Evolutionary conservation across 2,329 filamentous ascomycete genomes (phyloP).

Genomic region (Pseudogymnoascus sp.): DNA sequence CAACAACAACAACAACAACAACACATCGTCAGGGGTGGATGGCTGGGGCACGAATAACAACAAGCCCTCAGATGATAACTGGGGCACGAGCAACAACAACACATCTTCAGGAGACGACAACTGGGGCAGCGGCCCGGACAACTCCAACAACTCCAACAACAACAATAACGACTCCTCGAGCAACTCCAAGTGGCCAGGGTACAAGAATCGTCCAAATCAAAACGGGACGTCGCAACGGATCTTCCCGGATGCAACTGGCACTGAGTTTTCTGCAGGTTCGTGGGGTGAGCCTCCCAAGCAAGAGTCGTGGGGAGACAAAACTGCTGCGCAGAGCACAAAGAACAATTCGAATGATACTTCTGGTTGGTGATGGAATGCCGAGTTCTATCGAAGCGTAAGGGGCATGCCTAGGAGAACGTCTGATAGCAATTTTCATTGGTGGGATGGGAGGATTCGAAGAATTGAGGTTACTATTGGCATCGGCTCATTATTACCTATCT

Average conservation of each 20-base stretch:
- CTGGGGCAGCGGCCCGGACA: background rate
- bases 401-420: too few relatives aligned
- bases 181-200: conserved; percentile 2
- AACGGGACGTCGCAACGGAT: background rate
- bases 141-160: background rate
- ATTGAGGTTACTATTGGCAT: background rate
- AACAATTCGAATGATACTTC: background rate
- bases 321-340: conserved; percentile 6
- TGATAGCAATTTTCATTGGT: too few relatives aligned
- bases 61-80: background rate
- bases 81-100: conserved; percentile 4
- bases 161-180: conserved; percentile 8
- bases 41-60: conserved; percentile 8
- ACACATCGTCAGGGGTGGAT: conserved; percentile 4
- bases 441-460: background rate
- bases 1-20: conserved; percentile 11
- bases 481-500: background rate
- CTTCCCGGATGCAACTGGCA: conserved; percentile 10
- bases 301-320: conserved; percentile 7
- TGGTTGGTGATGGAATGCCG: background rate
- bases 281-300: conserved; percentile 11
- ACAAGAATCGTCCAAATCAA: conserved; percentile 3
- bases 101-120: conserved; percentile 8
- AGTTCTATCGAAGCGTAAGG: background rate
- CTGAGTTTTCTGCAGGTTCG: conserved; percentile 12